phyloP scores from a whole-genome alignment of 225 moss, liverwort and hornwort species.

The Rhytidiadelphus loreus region DNA sequence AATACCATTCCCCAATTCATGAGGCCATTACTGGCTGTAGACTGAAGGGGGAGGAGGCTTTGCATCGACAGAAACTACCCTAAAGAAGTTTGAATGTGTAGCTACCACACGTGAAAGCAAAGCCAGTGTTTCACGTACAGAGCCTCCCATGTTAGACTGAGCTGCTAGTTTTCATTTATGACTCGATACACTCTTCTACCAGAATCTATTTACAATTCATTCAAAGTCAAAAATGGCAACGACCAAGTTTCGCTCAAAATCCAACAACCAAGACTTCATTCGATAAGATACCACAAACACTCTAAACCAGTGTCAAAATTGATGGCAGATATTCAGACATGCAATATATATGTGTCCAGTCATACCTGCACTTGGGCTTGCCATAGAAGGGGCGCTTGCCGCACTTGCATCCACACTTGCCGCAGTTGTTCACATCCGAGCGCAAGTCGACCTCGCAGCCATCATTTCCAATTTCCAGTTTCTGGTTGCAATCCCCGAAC shows the following conservation, averaged over 20 bases:
- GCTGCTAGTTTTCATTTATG: neutral
- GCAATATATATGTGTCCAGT: neutral
- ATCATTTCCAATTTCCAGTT: neutral
- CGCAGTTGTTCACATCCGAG: neutral
- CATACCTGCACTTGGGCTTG: conserved; percentile 5
- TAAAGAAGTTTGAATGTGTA: neutral
- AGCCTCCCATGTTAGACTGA: neutral
- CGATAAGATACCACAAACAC: neutral
- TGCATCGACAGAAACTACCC: neutral
- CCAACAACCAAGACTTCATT: neutral
- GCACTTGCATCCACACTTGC: neutral
- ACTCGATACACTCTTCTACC: neutral
- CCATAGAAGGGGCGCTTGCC: neutral
- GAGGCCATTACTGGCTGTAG: rapidly evolving
- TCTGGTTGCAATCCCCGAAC: neutral
- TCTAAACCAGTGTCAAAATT: neutral
- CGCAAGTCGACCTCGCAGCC: conserved; percentile 9
- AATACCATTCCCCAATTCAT: neutral
- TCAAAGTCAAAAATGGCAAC: neutral
- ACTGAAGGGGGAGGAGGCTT: neutral
- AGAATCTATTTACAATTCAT: neutral
- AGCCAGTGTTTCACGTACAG: neutral
- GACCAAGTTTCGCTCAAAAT: neutral
- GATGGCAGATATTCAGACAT: neutral
- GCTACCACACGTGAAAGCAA: neutral